Evolutionary conservation across 1,139 yeast genomes (phyloP).

Genomic region (Pichia cactophila): DNA sequence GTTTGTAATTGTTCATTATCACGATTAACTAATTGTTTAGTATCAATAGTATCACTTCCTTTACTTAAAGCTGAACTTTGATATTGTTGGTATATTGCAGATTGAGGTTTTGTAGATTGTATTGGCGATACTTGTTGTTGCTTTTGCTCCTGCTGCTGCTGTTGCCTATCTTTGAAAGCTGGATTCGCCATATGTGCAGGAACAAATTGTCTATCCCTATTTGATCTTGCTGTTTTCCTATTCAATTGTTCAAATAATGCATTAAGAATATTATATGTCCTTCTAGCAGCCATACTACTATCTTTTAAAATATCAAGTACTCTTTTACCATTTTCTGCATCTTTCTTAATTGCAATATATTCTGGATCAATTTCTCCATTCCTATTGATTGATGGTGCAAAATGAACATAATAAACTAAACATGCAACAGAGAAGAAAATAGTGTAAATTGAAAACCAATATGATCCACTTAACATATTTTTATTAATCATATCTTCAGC

Average conservation of each 20-base stretch:
- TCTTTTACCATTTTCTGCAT: slow-evolving; percentile 75
- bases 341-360: slow-evolving; percentile 53
- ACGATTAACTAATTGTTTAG: neutral
- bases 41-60: neutral
- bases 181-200: slow-evolving; percentile 25
- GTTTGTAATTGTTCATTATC: too few relatives aligned
- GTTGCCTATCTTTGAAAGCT: slow-evolving; percentile 14
- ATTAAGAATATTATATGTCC: slow-evolving; percentile 74
- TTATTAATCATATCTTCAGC: slow-evolving; percentile 78
- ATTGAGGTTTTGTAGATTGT: too few relatives aligned
- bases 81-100: too few relatives aligned
- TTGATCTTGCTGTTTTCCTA: slow-evolving; percentile 47
- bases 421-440: slow-evolving; percentile 91
- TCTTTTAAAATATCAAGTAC: slow-evolving; percentile 66
- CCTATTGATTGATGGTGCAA: slow-evolving; percentile 38
- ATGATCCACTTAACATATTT: slow-evolving; percentile 73
- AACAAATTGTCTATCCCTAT: slow-evolving; percentile 16
- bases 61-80: neutral
- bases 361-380: slow-evolving; percentile 53
- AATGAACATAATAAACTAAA: slow-evolving; percentile 76
- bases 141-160: neutral
- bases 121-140: too few relatives aligned
- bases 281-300: slow-evolving; percentile 66
- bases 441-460: slow-evolving; percentile 89
- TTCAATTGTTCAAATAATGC: slow-evolving; percentile 77